Conservation (phyloP, 2,329 filamentous ascomycete genomes). For the Fusarium bulbicola region DNA sequence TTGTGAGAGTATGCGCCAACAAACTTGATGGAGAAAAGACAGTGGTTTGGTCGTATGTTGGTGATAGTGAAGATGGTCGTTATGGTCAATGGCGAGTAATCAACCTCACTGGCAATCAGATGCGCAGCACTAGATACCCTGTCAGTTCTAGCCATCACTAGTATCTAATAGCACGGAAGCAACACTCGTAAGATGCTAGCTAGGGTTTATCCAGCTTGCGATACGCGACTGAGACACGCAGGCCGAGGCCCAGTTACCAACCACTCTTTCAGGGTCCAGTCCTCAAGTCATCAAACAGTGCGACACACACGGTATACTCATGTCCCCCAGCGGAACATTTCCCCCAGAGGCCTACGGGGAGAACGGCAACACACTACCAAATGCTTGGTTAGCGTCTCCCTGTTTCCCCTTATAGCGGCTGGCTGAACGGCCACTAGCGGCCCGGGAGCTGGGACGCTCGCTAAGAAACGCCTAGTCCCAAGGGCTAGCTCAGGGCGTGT, state of each 20-base stretch:
- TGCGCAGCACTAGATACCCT: neutral
- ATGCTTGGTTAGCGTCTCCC: neutral
- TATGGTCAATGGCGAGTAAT: no score
- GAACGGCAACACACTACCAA: neutral
- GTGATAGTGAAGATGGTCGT: neutral
- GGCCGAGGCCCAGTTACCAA: neutral
- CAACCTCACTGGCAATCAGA: neutral
- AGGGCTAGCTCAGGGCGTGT: neutral
- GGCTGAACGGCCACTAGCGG: conserved; percentile 1
- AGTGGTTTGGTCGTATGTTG: neutral
- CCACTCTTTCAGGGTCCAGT: neutral
- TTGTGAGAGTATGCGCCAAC: neutral
- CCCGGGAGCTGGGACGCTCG: neutral
- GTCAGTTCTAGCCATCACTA: neutral
- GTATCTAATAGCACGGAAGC: neutral
- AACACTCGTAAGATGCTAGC: neutral
- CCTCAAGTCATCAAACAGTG: neutral
- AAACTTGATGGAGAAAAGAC: neutral
- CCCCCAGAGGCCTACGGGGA: neutral
- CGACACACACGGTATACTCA: neutral
- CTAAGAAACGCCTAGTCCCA: neutral
- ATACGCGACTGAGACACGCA: neutral
- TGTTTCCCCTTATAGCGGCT: neutral
- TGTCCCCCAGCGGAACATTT: neutral
- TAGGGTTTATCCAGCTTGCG: neutral